Evolutionary conservation across 257 asterid genomes (phyloP), one percentile per base, ranked within the genome.

Genomic region (Eucommia ulmoides): DNA sequence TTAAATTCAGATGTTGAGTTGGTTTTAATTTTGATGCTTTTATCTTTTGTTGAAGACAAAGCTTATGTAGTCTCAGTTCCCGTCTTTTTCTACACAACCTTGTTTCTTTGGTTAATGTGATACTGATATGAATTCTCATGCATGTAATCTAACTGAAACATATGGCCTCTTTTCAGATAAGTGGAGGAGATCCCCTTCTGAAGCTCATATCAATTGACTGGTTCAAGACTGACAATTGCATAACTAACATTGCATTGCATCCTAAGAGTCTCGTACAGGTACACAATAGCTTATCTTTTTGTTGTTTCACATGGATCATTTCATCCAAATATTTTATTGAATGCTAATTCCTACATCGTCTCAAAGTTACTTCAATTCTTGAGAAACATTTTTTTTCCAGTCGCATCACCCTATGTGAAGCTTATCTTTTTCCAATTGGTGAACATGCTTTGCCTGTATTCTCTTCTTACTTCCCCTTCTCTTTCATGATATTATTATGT

Each of bases 151-250:
- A 55, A 7, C 60, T 35, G n/a, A n/a, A n/a, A 45, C 69, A 44
- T 52, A 21, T 52, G 60, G 55, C 56, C 42, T 50, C 33, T 60
- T 62, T 63, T 55, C 72, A 91, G 99, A 82, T 86, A 52, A 78
- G 79, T 63, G 99, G 95, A 50, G 94, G 94, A 51, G 95, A 86
- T 25, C 97, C 99, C 42, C 81, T 83, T 70, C 80, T 91, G 60
- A 86, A 77, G 82, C 95, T 91, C 65, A 58, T 91, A 33, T 95
- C 95, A 24, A 97, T 91, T 67, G 99, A 91, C 74, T 91, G 99
- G 99, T 86, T 80, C 73, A 86, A 83, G 68, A 83, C 81, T 54
- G 97, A 86, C 44, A 65, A 74, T 24, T 56, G 78, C 58, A 60
- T 61, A 41, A 55, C 83, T 45, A 74, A 77, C 51, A 73, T 86